phyloP scores from a whole-genome alignment of 768 basidiomycete species.

The Imleria badia region DNA sequence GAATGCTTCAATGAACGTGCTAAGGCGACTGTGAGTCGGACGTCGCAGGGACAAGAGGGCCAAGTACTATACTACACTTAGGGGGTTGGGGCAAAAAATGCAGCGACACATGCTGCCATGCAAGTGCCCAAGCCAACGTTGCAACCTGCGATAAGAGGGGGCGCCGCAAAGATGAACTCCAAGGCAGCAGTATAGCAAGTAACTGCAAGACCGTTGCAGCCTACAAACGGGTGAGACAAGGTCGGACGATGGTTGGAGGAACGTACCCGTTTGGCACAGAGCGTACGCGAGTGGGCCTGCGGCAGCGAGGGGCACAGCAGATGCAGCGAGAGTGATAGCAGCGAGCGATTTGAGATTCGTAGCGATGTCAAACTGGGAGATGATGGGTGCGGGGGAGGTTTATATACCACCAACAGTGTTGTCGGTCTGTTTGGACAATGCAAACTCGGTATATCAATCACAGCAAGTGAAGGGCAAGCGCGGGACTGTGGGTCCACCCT shows the following conservation, averaged over 20 bases:
- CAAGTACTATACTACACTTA: too few relatives aligned
- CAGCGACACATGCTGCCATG: constrained; percentile 25
- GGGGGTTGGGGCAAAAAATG: constrained; percentile 24
- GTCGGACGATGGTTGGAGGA: background rate
- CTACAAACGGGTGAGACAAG: constrained; percentile 6
- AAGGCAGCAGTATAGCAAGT: constrained; percentile 26
- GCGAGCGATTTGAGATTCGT: constrained; percentile 29
- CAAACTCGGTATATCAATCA: too few relatives aligned
- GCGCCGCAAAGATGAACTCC: constrained; percentile 17
- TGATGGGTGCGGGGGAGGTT: too few relatives aligned
- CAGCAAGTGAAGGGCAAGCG: too few relatives aligned
- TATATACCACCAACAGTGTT: too few relatives aligned
- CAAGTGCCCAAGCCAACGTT: constrained; percentile 24
- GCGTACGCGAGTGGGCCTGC: constrained; percentile 25
- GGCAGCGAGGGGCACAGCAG: constrained; percentile 4
- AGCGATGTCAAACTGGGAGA: too few relatives aligned
- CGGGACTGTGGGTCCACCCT: too few relatives aligned
- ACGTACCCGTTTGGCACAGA: constrained; percentile 24
- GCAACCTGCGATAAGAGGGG: constrained; percentile 23
- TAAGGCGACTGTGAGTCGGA: background rate
- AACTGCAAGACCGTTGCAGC: constrained; percentile 23
- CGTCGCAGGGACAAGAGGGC: too few relatives aligned
- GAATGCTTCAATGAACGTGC: background rate
- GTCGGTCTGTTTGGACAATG: too few relatives aligned
- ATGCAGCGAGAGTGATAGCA: constrained; percentile 17